Evolutionary conservation across 2,329 filamentous ascomycete species (phyloP).

Genomic region (Fusarium subglutinans): DNA sequence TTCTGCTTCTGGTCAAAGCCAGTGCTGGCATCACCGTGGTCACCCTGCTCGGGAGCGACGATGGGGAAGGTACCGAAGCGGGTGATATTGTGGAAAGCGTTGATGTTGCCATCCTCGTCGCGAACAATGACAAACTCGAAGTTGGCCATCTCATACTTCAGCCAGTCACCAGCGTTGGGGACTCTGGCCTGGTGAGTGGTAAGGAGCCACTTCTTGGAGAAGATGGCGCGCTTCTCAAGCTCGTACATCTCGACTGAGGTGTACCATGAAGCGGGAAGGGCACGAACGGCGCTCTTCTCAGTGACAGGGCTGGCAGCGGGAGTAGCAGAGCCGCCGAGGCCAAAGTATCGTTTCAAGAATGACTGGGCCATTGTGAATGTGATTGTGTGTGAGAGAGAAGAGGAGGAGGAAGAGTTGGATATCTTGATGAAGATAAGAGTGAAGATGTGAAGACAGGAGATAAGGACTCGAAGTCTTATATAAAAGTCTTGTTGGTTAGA

Average conservation of each 20-base stretch:
- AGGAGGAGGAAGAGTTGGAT: background rate
- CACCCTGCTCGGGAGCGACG: conserved; percentile 52
- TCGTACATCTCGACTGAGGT: conserved; percentile 63
- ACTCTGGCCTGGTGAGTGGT: conserved; percentile 63
- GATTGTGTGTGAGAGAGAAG: conserved; percentile 5
- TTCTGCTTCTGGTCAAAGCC: conserved; percentile 67
- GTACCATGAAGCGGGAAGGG: conserved; percentile 63
- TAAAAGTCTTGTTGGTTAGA: conserved; percentile 14
- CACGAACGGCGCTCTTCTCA: conserved; percentile 41
- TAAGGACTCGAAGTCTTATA: conserved; percentile 19
- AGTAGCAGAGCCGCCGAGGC: conserved; percentile 42
- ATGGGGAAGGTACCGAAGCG: conserved; percentile 69
- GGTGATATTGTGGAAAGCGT: conserved; percentile 71
- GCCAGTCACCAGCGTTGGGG: conserved; percentile 63
- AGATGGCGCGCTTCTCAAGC: conserved; percentile 65
- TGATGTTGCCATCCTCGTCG: conserved; percentile 61
- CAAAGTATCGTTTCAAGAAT: conserved; percentile 51
- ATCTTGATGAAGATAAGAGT: conserved; percentile 8
- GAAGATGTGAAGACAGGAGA: background rate
- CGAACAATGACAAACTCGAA: conserved; percentile 64
- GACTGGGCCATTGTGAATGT: conserved; percentile 39
- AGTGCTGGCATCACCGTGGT: conserved; percentile 60
- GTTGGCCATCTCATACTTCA: conserved; percentile 63
- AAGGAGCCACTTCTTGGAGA: conserved; percentile 65
- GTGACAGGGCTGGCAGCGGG: conserved; percentile 4